phyloP scores from a whole-genome alignment of 202 grass and related monocot genomes.

The Zoysia matrella region DNA sequence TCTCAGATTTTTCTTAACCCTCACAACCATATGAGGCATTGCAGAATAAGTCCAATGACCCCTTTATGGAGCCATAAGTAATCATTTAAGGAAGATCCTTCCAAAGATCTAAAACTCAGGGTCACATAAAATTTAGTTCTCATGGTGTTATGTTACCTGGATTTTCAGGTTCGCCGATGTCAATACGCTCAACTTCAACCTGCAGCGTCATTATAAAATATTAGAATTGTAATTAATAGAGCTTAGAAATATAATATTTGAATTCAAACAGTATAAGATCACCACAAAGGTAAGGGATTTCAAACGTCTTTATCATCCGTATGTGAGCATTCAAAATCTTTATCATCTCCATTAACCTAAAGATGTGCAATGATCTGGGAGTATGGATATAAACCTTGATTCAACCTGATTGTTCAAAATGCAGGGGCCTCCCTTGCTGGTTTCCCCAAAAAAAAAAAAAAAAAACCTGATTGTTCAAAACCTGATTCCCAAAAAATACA shows the following conservation, averaged over 20 bases:
- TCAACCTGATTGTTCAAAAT: neutral
- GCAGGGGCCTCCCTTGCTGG: too few relatives aligned
- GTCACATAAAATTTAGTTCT: neutral
- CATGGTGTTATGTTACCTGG: constrained; percentile 45
- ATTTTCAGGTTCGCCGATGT: constrained; percentile 86
- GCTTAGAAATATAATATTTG: constrained; percentile 19
- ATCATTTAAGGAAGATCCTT: neutral
- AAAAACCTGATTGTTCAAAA: neutral
- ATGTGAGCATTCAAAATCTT: neutral
- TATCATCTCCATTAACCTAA: constrained; percentile 21
- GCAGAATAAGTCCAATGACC: neutral
- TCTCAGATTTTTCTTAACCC: neutral
- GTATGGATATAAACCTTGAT: neutral
- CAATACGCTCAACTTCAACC: constrained; percentile 93
- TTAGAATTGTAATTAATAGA: constrained; percentile 30
- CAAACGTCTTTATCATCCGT: too few relatives aligned
- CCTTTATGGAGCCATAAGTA: neutral
- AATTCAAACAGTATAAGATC: constrained; percentile 25
- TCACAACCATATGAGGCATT: neutral
- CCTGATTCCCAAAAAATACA: neutral
- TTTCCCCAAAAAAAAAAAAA: too few relatives aligned
- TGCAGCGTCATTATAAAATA: constrained; percentile 40
- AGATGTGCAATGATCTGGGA: constrained; percentile 9
- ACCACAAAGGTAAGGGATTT: neutral
- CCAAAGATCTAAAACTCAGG: neutral